A percentile compares a stretch with the other conserved stretches of the same genome.
These are phyloP conservation scores for Neonectria sp. DNA, from an alignment of 2,329 filamentous ascomycete genomes.

Conservation along the genomic window DNA sequence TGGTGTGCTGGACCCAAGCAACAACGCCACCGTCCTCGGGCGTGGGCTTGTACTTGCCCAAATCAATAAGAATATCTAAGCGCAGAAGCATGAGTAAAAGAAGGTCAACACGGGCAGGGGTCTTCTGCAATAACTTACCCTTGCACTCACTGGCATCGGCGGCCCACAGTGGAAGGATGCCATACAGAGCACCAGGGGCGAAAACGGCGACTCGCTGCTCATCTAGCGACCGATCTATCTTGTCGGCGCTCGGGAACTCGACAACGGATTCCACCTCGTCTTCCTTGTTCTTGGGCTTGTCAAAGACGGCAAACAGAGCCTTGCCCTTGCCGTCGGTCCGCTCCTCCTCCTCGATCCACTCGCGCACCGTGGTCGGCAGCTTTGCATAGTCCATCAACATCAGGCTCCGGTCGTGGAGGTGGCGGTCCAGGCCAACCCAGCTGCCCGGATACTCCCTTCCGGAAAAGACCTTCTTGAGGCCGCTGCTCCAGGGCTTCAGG, in stretches of 20 bases:
- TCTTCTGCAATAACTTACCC: constrained; percentile 49
- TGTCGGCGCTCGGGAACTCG: constrained; percentile 44
- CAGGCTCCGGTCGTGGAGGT: constrained; percentile 64
- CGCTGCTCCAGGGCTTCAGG: constrained; percentile 56
- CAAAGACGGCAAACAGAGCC: constrained; percentile 60
- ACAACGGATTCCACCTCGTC: constrained; percentile 58
- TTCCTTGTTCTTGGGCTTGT: constrained; percentile 55
- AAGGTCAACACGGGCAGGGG: background rate
- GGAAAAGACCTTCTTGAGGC: constrained; percentile 58
- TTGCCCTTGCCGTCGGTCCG: constrained; percentile 51
- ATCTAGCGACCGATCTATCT: constrained; percentile 51
- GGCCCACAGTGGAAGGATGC: constrained; percentile 65
- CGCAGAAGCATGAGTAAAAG: constrained; percentile 17
- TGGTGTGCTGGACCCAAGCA: constrained; percentile 51
- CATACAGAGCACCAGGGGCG: constrained; percentile 67
- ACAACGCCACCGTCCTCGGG: constrained; percentile 47
- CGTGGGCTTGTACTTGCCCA: constrained; percentile 48
- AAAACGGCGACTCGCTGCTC: constrained; percentile 62
- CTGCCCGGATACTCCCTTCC: constrained; percentile 64
- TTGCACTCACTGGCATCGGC: constrained; percentile 60
- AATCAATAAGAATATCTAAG: constrained; percentile 47
- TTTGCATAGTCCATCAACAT: constrained; percentile 62
- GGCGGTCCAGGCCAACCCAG: constrained; percentile 68
- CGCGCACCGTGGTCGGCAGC: constrained; percentile 59
- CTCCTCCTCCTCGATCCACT: constrained; percentile 65